Evolutionary conservation across 345 rosid species (phyloP).

Genomic region (Corymbia maculata): DNA sequence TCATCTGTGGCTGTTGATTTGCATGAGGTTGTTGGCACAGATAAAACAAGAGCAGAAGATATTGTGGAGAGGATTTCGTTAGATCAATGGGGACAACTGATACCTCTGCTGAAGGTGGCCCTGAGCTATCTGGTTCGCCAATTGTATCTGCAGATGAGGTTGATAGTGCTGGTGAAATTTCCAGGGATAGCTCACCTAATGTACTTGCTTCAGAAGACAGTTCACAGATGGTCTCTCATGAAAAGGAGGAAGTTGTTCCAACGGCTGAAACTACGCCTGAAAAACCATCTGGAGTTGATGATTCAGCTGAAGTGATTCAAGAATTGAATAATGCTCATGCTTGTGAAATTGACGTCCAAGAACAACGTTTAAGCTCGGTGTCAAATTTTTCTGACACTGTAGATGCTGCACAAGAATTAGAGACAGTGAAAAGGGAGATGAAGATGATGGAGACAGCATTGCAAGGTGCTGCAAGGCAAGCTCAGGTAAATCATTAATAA

Average conservation of each 20-base stretch:
- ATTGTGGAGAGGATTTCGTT: constrained; percentile 16
- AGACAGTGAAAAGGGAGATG: constrained; percentile 76
- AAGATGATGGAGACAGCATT: constrained; percentile 93
- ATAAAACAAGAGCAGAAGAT: constrained; percentile 22
- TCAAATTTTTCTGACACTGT: constrained; percentile 26
- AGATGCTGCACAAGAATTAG: constrained; percentile 47
- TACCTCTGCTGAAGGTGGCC: constrained; percentile 11
- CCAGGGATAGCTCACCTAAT: constrained; percentile 5
- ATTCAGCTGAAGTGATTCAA: constrained; percentile 21
- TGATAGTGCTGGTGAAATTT: constrained; percentile 19
- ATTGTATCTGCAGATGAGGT: constrained; percentile 12
- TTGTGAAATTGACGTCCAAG: constrained; percentile 17
- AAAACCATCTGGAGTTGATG: not conserved
- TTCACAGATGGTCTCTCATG: constrained; percentile 30
- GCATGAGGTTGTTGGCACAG: constrained; percentile 24
- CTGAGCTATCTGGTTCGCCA: constrained; percentile 26
- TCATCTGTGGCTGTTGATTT: constrained; percentile 16
- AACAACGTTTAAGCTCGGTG: constrained; percentile 31
- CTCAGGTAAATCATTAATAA: constrained; percentile 59
- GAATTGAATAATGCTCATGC: constrained; percentile 15
- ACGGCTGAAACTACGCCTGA: constrained; percentile 6
- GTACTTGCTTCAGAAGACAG: constrained; percentile 30
- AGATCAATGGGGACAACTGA: constrained; percentile 28
- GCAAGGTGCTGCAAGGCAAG: constrained; percentile 99
- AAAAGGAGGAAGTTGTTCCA: not conserved